Evolutionary conservation across 306 rosid species (phyloP), one percentile per base, ranked within the genome.

Genomic region (Acacia confusa): DNA sequence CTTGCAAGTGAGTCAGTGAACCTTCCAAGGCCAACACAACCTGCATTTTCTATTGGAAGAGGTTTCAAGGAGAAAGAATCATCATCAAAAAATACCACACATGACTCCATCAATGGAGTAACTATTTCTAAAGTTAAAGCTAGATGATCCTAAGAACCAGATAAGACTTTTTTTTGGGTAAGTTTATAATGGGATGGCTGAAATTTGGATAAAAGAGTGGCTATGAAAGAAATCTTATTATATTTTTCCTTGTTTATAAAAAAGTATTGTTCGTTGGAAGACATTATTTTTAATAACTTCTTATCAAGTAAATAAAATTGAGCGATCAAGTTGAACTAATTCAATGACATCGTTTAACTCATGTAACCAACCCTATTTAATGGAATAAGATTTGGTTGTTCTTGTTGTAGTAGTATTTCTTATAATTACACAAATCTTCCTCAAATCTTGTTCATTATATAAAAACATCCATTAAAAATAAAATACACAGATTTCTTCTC

Each of bases 21-120:
- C 57, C 57, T 43, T 24, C 57, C 75, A 12, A 70, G 25, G 20
- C 75, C 75, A 28, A 70, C 75, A 43, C 57, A 70, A 19, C 75
- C 75, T 2, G 75, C 75, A 70, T 70, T 70, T 70, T 70, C 75
- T 41, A 38, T 70, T 43, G 75, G 75, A 70, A 70, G 75, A 14
- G 2, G 16, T 70, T 70, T 43, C n/a, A 43, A 2, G 34, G 12
- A 41, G 47, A 70, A 13, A 43, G 74, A 41, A n/a, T 12, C 53
- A 22, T 70, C 55, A 43, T 12, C 75, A 22, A 43, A 70, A 0
- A 13, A 6, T 41, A 43, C 57, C 2, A 12, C 28, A 8, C 75
- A 24, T 43, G 57, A 70, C 2, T 41, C 75, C 27, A 24, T 70
- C 22, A 70, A 70, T 44, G 36, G 12, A 43, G 17, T 70, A 44